phyloP scores from a whole-genome alignment of 495 filamentous ascomycete species.

The Daldinia decipiens region DNA sequence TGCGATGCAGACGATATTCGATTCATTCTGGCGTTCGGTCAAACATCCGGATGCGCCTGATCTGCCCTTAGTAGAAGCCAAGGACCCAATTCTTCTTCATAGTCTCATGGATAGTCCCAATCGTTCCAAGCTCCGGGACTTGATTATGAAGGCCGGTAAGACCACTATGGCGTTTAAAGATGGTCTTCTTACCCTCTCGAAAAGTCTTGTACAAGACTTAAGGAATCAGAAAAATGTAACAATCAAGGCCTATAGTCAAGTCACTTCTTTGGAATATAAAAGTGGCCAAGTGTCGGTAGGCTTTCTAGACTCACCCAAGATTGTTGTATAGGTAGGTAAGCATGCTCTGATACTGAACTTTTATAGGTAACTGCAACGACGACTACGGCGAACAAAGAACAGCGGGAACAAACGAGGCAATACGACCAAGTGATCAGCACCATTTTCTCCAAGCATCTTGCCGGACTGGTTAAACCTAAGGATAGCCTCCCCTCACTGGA shows the following conservation, averaged over 20 bases:
- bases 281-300: constrained; percentile 34
- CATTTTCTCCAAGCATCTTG: constrained; percentile 63
- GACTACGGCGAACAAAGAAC: constrained; percentile 30
- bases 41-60: background rate
- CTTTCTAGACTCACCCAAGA: background rate
- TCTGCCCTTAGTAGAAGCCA: constrained; percentile 4
- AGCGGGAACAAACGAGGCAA: constrained; percentile 14
- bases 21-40: constrained; percentile 7
- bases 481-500: constrained; percentile 60
- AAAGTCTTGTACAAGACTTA: constrained; percentile 60
- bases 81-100: constrained; percentile 23
- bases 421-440: constrained; percentile 80
- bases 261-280: constrained; percentile 50
- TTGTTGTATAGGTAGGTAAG: too few species aligned
- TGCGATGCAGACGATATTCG: constrained; percentile 60
- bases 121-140: constrained; percentile 27
- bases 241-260: constrained; percentile 58
- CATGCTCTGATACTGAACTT: constrained; percentile 6
- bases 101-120: constrained; percentile 32
- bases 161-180: constrained; percentile 59
- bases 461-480: constrained; percentile 52
- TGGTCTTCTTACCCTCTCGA: constrained; percentile 65
- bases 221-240: constrained; percentile 60
- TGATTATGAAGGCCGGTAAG: constrained; percentile 28
- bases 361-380: constrained; percentile 48